Evolutionary conservation across 2,329 filamentous ascomycete genomes (phyloP).

Genomic region (Metarhizium sp.): DNA sequence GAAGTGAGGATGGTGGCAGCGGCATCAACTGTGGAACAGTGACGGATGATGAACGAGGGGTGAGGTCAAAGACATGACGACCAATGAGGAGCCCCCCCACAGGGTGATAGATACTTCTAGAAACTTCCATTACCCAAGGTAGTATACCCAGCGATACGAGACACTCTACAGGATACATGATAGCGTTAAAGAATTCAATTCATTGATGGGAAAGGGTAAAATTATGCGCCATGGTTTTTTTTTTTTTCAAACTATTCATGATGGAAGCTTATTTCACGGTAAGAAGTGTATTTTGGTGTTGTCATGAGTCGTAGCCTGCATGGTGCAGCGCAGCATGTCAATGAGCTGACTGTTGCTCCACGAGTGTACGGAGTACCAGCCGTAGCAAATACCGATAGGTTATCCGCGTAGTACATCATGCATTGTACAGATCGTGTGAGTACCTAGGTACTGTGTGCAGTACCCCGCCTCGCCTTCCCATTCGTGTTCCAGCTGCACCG

Average conservation of each 20-base stretch:
- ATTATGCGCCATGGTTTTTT: neutral
- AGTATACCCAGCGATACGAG: neutral
- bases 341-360: no score
- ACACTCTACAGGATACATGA: neutral
- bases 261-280: no score
- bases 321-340: no score
- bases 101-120: constrained; percentile 20
- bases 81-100: neutral
- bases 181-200: neutral
- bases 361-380: no score
- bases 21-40: constrained; percentile 7
- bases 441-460: no score
- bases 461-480: no score
- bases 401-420: no score
- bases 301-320: no score
- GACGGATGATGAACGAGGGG: neutral
- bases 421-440: no score
- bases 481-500: no score
- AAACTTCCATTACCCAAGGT: constrained; percentile 16
- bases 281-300: no score
- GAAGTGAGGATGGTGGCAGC: neutral
- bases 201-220: neutral
- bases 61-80: neutral
- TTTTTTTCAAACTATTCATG: neutral
- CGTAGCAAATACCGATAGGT: no score